Evolutionary conservation across 139 green algal species (phyloP), one percentile per base, ranked within the genome.

Genomic region (Dunaliella primolecta): DNA sequence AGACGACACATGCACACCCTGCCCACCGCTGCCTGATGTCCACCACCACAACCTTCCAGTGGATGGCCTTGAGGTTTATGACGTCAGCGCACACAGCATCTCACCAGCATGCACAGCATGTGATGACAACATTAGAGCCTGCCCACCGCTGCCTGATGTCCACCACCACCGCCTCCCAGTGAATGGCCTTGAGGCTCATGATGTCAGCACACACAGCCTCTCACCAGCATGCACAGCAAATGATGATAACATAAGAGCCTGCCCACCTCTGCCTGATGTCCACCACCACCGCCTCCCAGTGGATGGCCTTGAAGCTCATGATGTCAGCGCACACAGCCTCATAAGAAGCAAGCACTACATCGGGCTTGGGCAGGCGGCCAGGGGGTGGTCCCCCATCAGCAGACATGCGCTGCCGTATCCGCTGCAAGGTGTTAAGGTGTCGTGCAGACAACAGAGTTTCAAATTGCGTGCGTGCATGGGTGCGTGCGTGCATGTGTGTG

Each of bases 311-410:
- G 78, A 97, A 88, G 32, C 85, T 83, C 0, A 56, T 46, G 0
- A 89, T 80, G 75, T 96, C 93, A 15, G 88, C 74, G 23, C 83
- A 85, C 21, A 94, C 87, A 3, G 89, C 86, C 85, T 98, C 95
- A 70, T 94, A 92, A 15, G 81, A 91, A 0, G 92, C 91, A 0
- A 98, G 75, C 35, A 98, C 91, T 24, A 96, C 88, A 36, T 96
- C 91, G 0, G 93, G 85, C 91, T 95, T 95, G 38, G 92, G 88
- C 33, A 97, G 84, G 25, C 79, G 81, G 29, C 3, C 57, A 32
- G 55, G 37, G 11, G 70, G 46, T n/a, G 0, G 71, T 77, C n/a
- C 23, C 83, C n/a, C 35, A 29, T 24, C 46, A 23, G 34, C 21
- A 27, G n/a, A 32, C 75, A 80, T 80, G 75, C 75, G 75, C n/a